Conservation (phyloP, 2,329 filamentous ascomycete species). For the Fusarium scirpi region DNA sequence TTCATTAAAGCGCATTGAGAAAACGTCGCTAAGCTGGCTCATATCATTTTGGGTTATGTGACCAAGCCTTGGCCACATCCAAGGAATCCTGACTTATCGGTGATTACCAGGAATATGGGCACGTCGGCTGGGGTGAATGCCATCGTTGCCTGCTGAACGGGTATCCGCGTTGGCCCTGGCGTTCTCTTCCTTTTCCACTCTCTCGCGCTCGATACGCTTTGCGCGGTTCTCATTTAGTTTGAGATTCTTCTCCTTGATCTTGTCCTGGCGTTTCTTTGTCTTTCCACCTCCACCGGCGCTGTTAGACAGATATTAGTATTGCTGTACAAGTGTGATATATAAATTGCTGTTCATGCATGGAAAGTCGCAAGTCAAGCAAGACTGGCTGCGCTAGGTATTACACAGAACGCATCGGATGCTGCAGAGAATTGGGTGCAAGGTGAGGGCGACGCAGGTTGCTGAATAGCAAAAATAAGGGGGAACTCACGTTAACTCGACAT, state of each 20-base stretch:
- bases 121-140: conserved; percentile 66
- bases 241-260: conserved; percentile 86
- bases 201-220: conserved; percentile 62
- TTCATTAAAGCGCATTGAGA: conserved; percentile 21
- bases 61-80: not conserved
- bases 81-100: conserved; percentile 13
- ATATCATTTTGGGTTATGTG: not conserved
- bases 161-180: conserved; percentile 36
- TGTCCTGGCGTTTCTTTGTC: conserved; percentile 75
- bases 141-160: conserved; percentile 48
- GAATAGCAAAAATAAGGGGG: not conserved
- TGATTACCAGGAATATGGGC: conserved; percentile 47
- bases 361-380: conserved; percentile 13
- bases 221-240: conserved; percentile 78
- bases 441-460: conserved; percentile 3
- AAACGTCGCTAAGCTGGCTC: not conserved
- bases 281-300: conserved; percentile 89
- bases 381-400: conserved; percentile 4
- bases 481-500: conserved; percentile 88
- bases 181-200: conserved; percentile 52
- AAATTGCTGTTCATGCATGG: conserved; percentile 13
- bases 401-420: conserved; percentile 9
- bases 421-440: not conserved
- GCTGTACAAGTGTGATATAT: not conserved
- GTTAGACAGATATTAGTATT: conserved; percentile 24